Base-by-base conservation (phyloP, 2,329 filamentous ascomycete species). In the Onygena corvina region DNA sequence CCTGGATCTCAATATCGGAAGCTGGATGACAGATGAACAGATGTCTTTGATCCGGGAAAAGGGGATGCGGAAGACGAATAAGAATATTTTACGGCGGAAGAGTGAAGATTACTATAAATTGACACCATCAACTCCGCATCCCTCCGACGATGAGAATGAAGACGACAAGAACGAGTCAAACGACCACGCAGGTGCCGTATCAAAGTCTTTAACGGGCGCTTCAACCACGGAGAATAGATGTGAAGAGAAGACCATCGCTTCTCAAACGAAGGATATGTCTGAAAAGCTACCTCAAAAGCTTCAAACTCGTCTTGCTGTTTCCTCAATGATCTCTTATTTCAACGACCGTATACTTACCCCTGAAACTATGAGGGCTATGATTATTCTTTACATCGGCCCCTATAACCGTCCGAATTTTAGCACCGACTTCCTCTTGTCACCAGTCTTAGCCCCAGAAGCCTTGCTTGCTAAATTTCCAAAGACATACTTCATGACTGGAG, bases 321-420 rank as follows among this genome's bases (percentile, higher is more conserved):
- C 87, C 0, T 90, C 83, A n/a, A 94, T 94, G 80, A 93, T 98
- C 30, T 95, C 90, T 0, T 96, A 96, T 67, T 94, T 95, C 66
- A 92, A 94, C 64, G 92, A 98, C 65, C 83, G 92, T 23, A 85
- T 98, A 23, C 75, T 98, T 11, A 90, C 87, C 0, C 90, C 92
- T 0, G 92, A 98, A 66, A 94, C 96, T 87, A 95, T 96, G 84
- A 84, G 92, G 27, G 87, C 89, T 54, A 96, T 98, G 89, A 94
- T 98, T 56, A 94, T 98, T 56, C 74, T 98, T 3, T 98, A 98
- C 64, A 85, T 98, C 49, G 92, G 92, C 0, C 88, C 89, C 0
- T 85, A 95, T 62, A 86, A 92, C 64, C 83, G 89, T 0, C 92
- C 92, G 0, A 88, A 96, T 62, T 96, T 98, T 64, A 80, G 80